Conservation (phyloP, 345 rosid species). For the thale cress (Arabidopsis thaliana) region DNA sequence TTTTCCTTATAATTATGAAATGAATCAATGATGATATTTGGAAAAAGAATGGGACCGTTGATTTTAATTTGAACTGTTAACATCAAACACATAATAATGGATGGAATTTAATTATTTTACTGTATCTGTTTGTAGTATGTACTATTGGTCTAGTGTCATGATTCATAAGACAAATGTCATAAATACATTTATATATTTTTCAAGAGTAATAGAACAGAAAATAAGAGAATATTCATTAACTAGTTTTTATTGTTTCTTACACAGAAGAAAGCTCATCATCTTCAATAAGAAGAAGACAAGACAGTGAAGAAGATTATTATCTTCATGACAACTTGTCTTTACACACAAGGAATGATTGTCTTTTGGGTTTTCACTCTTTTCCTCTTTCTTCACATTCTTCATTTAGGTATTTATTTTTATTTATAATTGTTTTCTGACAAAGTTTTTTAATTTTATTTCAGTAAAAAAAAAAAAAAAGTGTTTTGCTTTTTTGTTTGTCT, state of each 20-base stretch:
- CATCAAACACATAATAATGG: slow-evolving; percentile 44
- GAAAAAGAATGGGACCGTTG: slow-evolving; percentile 38
- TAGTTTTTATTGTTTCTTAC: background rate
- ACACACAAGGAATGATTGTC: slow-evolving; percentile 48
- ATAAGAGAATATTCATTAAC: slow-evolving; percentile 31
- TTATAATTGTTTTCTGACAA: slow-evolving; percentile 37
- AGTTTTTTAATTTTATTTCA: slow-evolving; percentile 35
- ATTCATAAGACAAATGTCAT: slow-evolving; percentile 46
- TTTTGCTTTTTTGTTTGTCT: slow-evolving; percentile 31
- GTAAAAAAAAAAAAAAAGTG: background rate
- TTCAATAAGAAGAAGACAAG: slow-evolving; percentile 51
- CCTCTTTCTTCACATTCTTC: slow-evolving; percentile 46
- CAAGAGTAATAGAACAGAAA: slow-evolving; percentile 2
- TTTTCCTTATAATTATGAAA: background rate
- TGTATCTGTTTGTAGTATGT: slow-evolving; percentile 45
- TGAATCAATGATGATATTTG: background rate
- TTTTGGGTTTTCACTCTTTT: slow-evolving; percentile 43
- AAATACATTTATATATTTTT: slow-evolving; percentile 30
- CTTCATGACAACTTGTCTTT: slow-evolving; percentile 45
- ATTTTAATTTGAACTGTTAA: slow-evolving; percentile 39
- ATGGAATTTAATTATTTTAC: slow-evolving; percentile 41
- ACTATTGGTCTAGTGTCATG: slow-evolving; percentile 47
- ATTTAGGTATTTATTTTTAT: slow-evolving; percentile 30
- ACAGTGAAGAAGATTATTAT: slow-evolving; percentile 43
- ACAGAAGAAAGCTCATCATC: slow-evolving; percentile 44